Conservation (phyloP, 148 eudicot species). For the Pharnaceum exiguum region DNA sequence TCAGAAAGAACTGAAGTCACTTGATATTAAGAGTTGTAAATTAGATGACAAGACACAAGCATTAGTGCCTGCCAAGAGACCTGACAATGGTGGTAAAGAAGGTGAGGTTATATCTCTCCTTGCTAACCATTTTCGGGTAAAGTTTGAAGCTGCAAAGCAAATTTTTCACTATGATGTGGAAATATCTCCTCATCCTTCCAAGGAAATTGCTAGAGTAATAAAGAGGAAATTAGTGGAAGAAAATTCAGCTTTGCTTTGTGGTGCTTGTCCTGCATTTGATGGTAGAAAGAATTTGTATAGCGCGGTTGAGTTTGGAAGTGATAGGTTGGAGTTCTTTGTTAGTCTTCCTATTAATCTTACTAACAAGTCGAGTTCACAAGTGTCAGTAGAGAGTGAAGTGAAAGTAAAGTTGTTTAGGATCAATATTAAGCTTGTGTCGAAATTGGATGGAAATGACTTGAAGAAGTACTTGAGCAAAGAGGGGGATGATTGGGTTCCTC, state of each 20-base stretch:
- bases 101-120: conserved; percentile 65
- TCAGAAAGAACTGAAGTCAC: conserved; percentile 18
- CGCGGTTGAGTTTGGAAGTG: conserved; percentile 59
- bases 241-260: conserved; percentile 41
- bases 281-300: conserved; percentile 82
- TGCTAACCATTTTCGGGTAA: conserved; percentile 84
- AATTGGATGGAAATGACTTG: conserved; percentile 59
- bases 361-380: conserved; percentile 16
- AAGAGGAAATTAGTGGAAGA: conserved; percentile 64
- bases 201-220: conserved; percentile 62
- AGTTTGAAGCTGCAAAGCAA: conserved; percentile 45
- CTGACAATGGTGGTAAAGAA: conserved; percentile 78
- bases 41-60: conserved; percentile 22
- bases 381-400: conserved; percentile 13
- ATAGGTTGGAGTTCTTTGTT: conserved; percentile 65
- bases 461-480: conserved; percentile 51
- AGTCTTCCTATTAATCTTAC: conserved; percentile 46
- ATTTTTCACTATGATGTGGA: conserved; percentile 86
- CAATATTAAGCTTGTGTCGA: conserved; percentile 76
- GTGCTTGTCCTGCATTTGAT: conserved; percentile 71
- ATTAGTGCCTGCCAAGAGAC: conserved; percentile 62
- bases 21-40: conserved; percentile 29
- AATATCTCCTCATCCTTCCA: conserved; percentile 69
- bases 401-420: conserved; percentile 50
- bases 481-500: conserved; percentile 45